Evolutionary conservation across 352 stramenopile species (phyloP).

Genomic region (Globisporangium uncinulatum): DNA sequence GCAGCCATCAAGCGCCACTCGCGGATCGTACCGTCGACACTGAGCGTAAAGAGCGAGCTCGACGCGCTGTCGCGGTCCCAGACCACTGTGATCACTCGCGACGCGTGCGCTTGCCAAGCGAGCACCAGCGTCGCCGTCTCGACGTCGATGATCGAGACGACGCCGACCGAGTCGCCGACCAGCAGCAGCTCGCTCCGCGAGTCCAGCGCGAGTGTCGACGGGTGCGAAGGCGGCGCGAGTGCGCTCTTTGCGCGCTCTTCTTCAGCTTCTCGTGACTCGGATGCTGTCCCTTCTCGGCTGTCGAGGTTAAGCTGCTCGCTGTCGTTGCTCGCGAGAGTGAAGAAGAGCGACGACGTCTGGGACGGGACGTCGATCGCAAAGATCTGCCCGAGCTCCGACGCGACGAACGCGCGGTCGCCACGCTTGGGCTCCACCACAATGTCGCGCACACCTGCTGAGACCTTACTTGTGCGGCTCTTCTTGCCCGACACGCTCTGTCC

Average conservation of each 20-base stretch:
- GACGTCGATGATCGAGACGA: conserved; percentile 43
- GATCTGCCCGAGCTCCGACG: conserved; percentile 56
- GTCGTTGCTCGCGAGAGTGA: conserved; percentile 6
- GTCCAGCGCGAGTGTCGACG: conserved; percentile 44
- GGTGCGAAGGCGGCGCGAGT: conserved; percentile 6
- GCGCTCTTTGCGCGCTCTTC: not conserved
- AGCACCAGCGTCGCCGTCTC: conserved; percentile 21
- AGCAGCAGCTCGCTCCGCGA: conserved; percentile 31
- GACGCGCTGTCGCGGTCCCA: conserved; percentile 24
- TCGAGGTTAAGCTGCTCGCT: not conserved
- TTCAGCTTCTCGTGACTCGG: too few relatives aligned
- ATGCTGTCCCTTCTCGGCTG: too few relatives aligned
- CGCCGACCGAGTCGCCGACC: conserved; percentile 45
- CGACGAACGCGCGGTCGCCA: conserved; percentile 39
- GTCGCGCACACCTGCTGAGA: conserved; percentile 34
- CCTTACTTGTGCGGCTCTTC: conserved; percentile 24
- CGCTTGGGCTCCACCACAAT: conserved; percentile 32
- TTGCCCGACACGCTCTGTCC: conserved; percentile 1
- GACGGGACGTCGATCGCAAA: conserved; percentile 36
- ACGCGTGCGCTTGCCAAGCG: conserved; percentile 45
- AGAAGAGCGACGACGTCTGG: conserved; percentile 29
- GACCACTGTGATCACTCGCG: conserved; percentile 72
- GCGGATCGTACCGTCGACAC: conserved; percentile 44
- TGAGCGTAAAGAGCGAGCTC: conserved; percentile 53
- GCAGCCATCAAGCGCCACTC: conserved; percentile 43